Evolutionary conservation across 2,329 filamentous ascomycete species (phyloP).

Genomic region (Calcarisporium arbuscula): DNA sequence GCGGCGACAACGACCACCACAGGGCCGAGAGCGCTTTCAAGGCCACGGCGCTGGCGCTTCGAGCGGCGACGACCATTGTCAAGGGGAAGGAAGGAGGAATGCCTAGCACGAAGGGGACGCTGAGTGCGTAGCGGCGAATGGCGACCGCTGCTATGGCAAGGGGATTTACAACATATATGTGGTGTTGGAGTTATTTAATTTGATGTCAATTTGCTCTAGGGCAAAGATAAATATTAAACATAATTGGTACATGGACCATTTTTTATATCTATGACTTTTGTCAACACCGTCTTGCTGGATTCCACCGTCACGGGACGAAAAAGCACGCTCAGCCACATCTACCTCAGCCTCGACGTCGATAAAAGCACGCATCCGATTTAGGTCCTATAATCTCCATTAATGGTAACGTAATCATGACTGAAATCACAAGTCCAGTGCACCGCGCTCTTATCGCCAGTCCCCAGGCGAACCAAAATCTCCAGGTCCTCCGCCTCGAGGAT

Average conservation of each 20-base stretch:
- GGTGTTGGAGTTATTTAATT: too few species aligned
- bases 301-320: constrained; percentile 6
- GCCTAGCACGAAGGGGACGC: constrained; percentile 90
- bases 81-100: constrained; percentile 84
- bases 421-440: constrained; percentile 85
- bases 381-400: constrained; percentile 64
- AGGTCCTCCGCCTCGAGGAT: constrained; percentile 73
- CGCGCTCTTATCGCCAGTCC: constrained; percentile 61
- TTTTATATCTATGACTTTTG: background rate
- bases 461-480: constrained; percentile 69
- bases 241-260: too few species aligned
- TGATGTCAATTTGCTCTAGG: too few species aligned
- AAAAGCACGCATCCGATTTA: too few species aligned
- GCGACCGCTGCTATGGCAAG: too few species aligned
- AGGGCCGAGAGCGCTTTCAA: constrained; percentile 96
- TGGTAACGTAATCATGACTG: constrained; percentile 71
- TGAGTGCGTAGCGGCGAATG: constrained; percentile 46
- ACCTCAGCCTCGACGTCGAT: too few species aligned
- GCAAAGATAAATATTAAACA: too few species aligned
- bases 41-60: constrained; percentile 81
- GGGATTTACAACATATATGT: too few species aligned
- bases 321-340: too few species aligned
- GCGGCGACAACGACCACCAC: constrained; percentile 93
- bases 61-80: constrained; percentile 67
- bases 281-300: background rate